Conservation (phyloP, 495 filamentous ascomycete genomes). For the Articulospora tetracladia region DNA sequence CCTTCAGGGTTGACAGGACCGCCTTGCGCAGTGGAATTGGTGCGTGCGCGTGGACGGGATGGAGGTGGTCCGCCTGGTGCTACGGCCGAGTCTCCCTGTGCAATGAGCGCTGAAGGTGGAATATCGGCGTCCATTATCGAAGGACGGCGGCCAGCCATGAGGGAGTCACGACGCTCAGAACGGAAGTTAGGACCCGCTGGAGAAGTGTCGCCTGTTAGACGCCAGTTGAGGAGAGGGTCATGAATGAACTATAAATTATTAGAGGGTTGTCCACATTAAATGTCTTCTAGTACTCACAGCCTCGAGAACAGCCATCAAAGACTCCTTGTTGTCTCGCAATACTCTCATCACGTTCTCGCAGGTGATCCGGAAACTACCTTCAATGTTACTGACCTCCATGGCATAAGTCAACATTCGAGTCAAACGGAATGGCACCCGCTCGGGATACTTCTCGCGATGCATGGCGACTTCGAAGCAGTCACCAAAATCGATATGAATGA, state of each 20-base stretch:
- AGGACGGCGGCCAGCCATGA: constrained; percentile 50
- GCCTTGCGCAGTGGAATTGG: constrained; percentile 41
- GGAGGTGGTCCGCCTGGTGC: constrained; percentile 45
- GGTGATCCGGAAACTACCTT: constrained; percentile 94
- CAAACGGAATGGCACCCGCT: constrained; percentile 93
- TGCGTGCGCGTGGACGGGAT: constrained; percentile 48
- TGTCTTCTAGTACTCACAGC: constrained; percentile 60
- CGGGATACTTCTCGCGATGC: constrained; percentile 98
- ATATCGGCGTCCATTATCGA: constrained; percentile 68
- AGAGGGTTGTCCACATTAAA: background rate
- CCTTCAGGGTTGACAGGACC: constrained; percentile 30
- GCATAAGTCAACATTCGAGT: constrained; percentile 98
- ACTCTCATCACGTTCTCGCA: constrained; percentile 99
- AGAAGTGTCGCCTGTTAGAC: constrained; percentile 81
- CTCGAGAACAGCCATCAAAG: constrained; percentile 95
- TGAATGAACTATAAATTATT: constrained; percentile 74
- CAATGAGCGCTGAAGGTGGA: constrained; percentile 43
- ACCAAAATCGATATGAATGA: constrained; percentile 98
- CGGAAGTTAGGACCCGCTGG: constrained; percentile 73
- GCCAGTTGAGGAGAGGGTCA: constrained; percentile 96
- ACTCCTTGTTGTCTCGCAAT: constrained; percentile 93
- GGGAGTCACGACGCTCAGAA: constrained; percentile 59
- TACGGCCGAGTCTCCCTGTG: constrained; percentile 32
- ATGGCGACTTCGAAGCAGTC: constrained; percentile 99
- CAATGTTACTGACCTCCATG: constrained; percentile 99